Evolutionary conservation across 2,329 filamentous ascomycete genomes (phyloP).

Genomic region (Mariannaea elegans): DNA sequence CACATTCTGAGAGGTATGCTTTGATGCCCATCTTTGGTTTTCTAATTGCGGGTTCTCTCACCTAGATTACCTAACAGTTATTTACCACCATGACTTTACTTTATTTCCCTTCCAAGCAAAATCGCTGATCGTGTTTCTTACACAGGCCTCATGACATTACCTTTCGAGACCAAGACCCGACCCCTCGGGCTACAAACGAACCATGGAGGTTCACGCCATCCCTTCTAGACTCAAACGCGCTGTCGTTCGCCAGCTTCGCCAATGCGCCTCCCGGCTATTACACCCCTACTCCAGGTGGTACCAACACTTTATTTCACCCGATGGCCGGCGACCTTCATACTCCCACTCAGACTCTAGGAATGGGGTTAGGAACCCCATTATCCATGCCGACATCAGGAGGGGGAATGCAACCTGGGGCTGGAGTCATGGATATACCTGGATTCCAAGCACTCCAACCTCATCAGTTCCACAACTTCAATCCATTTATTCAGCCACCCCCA

Average conservation of each 20-base stretch:
- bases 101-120: background rate
- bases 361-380: conserved; percentile 83
- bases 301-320: conserved; percentile 81
- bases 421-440: conserved; percentile 70
- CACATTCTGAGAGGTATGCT: conserved; percentile 42
- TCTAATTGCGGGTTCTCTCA: background rate
- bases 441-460: conserved; percentile 72
- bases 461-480: conserved; percentile 73
- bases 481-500: conserved; percentile 72
- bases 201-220: conserved; percentile 90
- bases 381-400: conserved; percentile 78
- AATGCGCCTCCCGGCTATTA: conserved; percentile 87
- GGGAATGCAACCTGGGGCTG: conserved; percentile 62
- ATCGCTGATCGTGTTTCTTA: conserved; percentile 23
- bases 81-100: background rate
- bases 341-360: conserved; percentile 75
- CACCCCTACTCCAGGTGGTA: conserved; percentile 84
- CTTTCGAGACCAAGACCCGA: conserved; percentile 79
- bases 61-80: background rate
- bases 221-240: conserved; percentile 84
- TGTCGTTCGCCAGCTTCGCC: conserved; percentile 80
- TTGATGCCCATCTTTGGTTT: background rate
- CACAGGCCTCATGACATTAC: conserved; percentile 36
- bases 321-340: conserved; percentile 90
- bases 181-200: conserved; percentile 81